A percentile compares a stretch with the other conserved stretches of the same genome.
These are phyloP conservation scores for Pyracantha coccinea DNA, from an alignment of 331 rosid species.

Conservation along the genomic window DNA sequence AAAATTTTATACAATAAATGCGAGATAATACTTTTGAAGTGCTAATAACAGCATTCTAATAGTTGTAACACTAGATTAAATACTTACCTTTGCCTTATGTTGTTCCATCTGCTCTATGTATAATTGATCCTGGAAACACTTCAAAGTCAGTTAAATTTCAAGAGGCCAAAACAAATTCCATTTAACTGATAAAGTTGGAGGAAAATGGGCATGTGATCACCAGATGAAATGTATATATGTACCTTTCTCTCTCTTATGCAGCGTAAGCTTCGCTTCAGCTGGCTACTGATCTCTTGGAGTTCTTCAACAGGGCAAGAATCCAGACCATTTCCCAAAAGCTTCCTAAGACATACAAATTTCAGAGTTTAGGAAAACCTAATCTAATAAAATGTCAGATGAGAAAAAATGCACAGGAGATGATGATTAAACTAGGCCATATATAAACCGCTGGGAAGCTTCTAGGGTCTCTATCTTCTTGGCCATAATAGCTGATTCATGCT, in stretches of 20 bases:
- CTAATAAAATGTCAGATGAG: background rate
- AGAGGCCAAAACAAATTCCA: no score
- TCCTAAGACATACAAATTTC: conserved; percentile 27
- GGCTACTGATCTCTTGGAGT: conserved; percentile 31
- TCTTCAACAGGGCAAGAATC: conserved; percentile 43
- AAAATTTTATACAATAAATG: no score
- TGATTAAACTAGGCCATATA: conserved; percentile 4
- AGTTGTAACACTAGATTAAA: no score
- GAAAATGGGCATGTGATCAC: background rate
- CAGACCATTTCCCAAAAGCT: conserved; percentile 44
- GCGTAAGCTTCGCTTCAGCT: conserved; percentile 39
- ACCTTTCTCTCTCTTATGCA: conserved; percentile 52
- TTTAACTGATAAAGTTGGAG: background rate
- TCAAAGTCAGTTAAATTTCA: background rate
- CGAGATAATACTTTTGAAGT: no score
- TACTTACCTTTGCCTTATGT: conserved; percentile 36
- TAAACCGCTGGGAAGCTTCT: conserved; percentile 36
- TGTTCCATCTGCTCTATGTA: conserved; percentile 28
- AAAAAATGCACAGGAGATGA: background rate
- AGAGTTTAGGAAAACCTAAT: background rate
- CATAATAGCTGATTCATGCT: conserved; percentile 27
- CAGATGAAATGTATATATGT: background rate
- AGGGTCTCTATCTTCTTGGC: conserved; percentile 36
- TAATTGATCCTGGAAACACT: conserved; percentile 33
- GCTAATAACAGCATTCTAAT: no score